Percentiles rank a stretch among this genome's conserved stretches.
phyloP scores from a whole-genome alignment of 371 early-diverging fungal genomes.

The Mortierella sp. region DNA sequence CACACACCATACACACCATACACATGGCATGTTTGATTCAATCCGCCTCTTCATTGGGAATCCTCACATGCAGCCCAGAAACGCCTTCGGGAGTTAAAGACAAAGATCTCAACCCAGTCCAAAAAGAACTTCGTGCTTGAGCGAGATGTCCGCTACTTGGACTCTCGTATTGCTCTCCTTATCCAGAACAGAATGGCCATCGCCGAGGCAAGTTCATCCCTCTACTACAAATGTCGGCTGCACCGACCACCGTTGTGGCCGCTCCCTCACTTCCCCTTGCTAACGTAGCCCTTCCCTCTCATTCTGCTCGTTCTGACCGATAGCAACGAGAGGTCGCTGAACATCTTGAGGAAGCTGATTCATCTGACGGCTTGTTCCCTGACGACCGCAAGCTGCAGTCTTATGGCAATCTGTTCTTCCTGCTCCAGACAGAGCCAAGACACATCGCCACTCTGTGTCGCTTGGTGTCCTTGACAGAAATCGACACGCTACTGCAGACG shows the following conservation, averaged over 20 bases:
- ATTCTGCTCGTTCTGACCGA: not conserved
- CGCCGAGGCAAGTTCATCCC: slow-evolving; percentile 70
- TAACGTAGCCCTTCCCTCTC: not conserved
- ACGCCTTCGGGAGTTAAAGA: slow-evolving; percentile 86
- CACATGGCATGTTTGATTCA: not conserved
- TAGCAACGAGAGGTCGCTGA: slow-evolving; percentile 83
- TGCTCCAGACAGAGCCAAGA: slow-evolving; percentile 92
- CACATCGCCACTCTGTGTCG: slow-evolving; percentile 90
- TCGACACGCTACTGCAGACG: slow-evolving; percentile 92
- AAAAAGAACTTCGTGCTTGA: slow-evolving; percentile 96
- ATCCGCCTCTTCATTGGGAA: not conserved
- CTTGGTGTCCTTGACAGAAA: slow-evolving; percentile 86
- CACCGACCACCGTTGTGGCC: not conserved
- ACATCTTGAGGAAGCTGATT: slow-evolving; percentile 80
- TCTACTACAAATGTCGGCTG: not conserved
- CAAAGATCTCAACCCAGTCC: slow-evolving; percentile 90
- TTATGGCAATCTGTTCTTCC: slow-evolving; percentile 94
- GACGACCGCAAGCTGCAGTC: slow-evolving; percentile 88
- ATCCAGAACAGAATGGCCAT: slow-evolving; percentile 95
- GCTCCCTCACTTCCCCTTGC: too few species aligned
- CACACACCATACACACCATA: not conserved
- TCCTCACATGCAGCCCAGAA: slow-evolving; percentile 78
- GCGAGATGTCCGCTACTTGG: slow-evolving; percentile 93
- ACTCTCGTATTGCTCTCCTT: slow-evolving; percentile 91
- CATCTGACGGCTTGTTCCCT: slow-evolving; percentile 75